phyloP scores from a whole-genome alignment of 768 basidiomycete species.

The Russula vinacea region DNA sequence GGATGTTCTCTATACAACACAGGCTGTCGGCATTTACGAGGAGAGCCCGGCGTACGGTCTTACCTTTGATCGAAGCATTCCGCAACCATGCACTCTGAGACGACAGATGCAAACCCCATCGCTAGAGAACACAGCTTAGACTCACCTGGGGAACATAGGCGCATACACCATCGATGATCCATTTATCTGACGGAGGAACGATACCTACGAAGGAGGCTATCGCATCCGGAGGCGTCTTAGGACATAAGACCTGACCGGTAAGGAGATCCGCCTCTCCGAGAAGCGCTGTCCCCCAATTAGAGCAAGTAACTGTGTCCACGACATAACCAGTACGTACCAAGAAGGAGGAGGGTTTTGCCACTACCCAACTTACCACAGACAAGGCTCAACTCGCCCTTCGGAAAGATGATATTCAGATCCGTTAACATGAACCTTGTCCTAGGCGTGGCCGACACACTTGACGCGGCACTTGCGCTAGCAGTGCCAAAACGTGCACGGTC shows the following conservation, averaged over 20 bases:
- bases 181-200: conserved; percentile 50
- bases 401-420: conserved; percentile 78
- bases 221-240: conserved; percentile 78
- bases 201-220: conserved; percentile 57
- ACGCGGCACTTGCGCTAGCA: conserved; percentile 41
- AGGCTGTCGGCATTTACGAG: conserved; percentile 12
- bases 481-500: conserved; percentile 48
- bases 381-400: conserved; percentile 71
- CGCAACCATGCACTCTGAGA: conserved; percentile 58
- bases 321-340: conserved; percentile 42
- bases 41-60: conserved; percentile 3
- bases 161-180: conserved; percentile 74
- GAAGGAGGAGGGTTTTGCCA: conserved; percentile 82
- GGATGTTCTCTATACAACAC: conserved; percentile 55
- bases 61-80: conserved; percentile 63
- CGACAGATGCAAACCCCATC: conserved; percentile 16
- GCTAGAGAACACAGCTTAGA: conserved; percentile 16
- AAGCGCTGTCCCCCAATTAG: conserved; percentile 48
- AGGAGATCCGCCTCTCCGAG: conserved; percentile 87
- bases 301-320: neutral
- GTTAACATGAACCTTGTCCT: conserved; percentile 73
- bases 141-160: conserved; percentile 83
- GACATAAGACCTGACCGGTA: conserved; percentile 75
- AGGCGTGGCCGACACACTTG: conserved; percentile 68
- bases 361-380: conserved; percentile 88